Base-by-base conservation (phyloP, 2,329 filamentous ascomycete genomes). In the Penicillium sp. region DNA sequence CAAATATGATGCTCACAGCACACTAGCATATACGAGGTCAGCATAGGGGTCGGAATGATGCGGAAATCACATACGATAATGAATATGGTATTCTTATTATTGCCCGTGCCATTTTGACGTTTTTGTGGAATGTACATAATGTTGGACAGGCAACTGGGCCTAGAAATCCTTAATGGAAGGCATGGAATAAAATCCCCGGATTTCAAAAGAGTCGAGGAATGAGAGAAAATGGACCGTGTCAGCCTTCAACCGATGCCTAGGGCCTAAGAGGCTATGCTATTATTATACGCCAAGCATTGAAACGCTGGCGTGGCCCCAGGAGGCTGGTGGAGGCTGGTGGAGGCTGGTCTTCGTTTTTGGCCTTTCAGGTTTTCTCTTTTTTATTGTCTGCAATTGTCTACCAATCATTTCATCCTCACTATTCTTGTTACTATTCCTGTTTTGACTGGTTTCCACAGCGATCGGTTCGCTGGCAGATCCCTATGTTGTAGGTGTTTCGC, bases 1-100 rank as follows among this genome's bases (percentile, higher is more conserved):
- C 50, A 48, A 75, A 70, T 47, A 75, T 64, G 36, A 76, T 65
- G 44, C 60, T 60, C 27, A 70, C 62, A 34, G 61, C 67, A 59
- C 60, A 61, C 71, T 73, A 54, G 29, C 25, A 25, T 11, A 40
- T 5, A 38, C 40, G 16, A 27, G 25, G 59, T 68, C 49, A 62
- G 45, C 21, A 54, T 25, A 9, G 15, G 47, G 50, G 9, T 19
- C 25, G 25, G 21, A 36, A 38, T n/a, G 38, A 9, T 19, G 23
- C 29, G 27, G 44, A 33, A 43, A n/a, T 36, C 1, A 65, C 71
- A 49, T 64, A 74, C 71, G 29, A 73, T 64, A 39, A 73, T 68
- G 39, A 70, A 66, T 54, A 67, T 62, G 27, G 58, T 64, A 31
- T 70, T 70, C 39, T 66, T 67, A 13, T 43, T 33, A 33, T 15